These are phyloP conservation scores for Penicillium sp. DNA, from an alignment of 2,329 filamentous ascomycete genomes.

Conservation along the genomic window DNA sequence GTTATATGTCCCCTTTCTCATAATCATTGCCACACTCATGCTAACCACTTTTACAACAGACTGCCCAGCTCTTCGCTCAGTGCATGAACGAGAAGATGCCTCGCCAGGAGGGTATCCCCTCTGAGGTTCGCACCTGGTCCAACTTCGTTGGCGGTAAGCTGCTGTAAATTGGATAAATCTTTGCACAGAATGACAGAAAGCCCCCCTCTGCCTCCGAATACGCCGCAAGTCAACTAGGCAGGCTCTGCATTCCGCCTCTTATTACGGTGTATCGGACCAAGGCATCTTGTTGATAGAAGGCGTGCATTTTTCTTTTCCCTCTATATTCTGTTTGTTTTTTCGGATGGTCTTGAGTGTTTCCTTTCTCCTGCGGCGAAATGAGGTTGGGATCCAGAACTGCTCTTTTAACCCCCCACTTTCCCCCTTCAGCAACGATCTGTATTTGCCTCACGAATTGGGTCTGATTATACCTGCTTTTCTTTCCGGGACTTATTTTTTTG, in stretches of 20 bases:
- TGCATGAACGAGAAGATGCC: conserved; percentile 98
- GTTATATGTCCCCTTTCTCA: conserved; percentile 32
- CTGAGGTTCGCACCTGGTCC: conserved; percentile 91
- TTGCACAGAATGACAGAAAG: conserved; percentile 23
- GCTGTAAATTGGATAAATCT: conserved; percentile 41
- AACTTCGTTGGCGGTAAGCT: conserved; percentile 81
- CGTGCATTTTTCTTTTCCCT: conserved; percentile 27
- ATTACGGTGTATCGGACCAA: conserved; percentile 29
- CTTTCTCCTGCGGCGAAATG: conserved; percentile 14
- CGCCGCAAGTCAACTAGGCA: neutral
- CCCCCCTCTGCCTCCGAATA: conserved; percentile 1
- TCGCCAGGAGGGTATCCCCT: conserved; percentile 81
- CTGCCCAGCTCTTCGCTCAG: conserved; percentile 90
- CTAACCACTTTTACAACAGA: conserved; percentile 59
- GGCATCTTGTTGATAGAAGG: conserved; percentile 38
- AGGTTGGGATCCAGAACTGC: conserved; percentile 13
- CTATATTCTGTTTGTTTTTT: conserved; percentile 16
- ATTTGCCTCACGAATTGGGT: conserved; percentile 17
- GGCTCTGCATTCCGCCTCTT: neutral
- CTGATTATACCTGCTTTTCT: conserved; percentile 16
- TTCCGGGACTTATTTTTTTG: conserved; percentile 18
- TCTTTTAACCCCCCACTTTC: neutral
- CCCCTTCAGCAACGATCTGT: conserved; percentile 10
- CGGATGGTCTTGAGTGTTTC: conserved; percentile 11
- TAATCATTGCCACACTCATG: conserved; percentile 19